Percentiles rank a stretch among this genome's conserved stretches.
Evolutionary conservation across 2,329 filamentous ascomycete species (phyloP).

Genomic region (Bipolaris sorokiniana): DNA sequence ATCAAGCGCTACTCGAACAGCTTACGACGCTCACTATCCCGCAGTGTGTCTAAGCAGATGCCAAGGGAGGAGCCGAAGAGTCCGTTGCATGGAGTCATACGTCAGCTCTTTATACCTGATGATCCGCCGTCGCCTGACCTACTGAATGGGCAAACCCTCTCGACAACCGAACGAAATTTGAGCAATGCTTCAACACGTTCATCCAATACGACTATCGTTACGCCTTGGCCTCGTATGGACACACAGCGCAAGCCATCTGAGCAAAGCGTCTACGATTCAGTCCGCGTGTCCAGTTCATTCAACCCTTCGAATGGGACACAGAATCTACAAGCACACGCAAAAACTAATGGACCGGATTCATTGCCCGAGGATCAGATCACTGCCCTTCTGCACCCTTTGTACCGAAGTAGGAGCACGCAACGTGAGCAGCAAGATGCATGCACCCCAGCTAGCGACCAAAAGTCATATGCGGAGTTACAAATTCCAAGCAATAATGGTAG

Average conservation of each 20-base stretch:
- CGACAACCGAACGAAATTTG: neutral
- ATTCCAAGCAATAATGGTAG: constrained; percentile 36
- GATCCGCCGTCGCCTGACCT: neutral
- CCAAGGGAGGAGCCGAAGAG: constrained; percentile 26
- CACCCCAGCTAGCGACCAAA: neutral
- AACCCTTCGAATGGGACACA: neutral
- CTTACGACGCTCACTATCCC: constrained; percentile 27
- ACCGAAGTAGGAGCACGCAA: constrained; percentile 1
- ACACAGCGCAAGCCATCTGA: constrained; percentile 16
- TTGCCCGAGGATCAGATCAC: constrained; percentile 27
- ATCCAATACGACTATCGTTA: constrained; percentile 5
- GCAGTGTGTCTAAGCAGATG: constrained; percentile 9
- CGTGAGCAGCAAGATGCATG: neutral
- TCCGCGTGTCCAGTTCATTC: constrained; percentile 26
- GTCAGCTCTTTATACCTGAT: constrained; percentile 21
- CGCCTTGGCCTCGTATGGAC: constrained; percentile 12
- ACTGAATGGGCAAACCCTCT: neutral
- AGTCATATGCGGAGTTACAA: constrained; percentile 11
- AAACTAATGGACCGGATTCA: constrained; percentile 9
- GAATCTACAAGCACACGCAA: neutral
- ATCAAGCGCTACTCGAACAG: constrained; percentile 30
- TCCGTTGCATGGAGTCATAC: constrained; percentile 31
- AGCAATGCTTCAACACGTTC: constrained; percentile 1
- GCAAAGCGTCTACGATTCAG: constrained; percentile 24
- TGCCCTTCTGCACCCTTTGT: constrained; percentile 28